Evolutionary conservation across 805 yeast species (phyloP).

Genomic region (Pichia deserticola): DNA sequence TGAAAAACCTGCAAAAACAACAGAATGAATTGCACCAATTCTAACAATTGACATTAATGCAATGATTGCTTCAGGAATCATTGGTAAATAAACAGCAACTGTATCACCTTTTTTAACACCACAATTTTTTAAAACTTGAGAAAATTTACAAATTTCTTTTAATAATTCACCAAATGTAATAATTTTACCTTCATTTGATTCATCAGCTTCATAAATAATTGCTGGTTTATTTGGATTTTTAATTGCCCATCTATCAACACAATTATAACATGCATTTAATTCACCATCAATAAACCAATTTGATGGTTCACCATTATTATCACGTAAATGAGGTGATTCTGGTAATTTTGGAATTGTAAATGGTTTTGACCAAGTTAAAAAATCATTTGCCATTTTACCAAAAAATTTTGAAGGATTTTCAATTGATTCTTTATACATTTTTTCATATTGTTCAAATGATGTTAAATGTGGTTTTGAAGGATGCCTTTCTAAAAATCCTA

Average conservation of each 20-base stretch:
- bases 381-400: slow-evolving; percentile 43
- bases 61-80: slow-evolving; percentile 74
- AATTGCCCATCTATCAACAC: slow-evolving; percentile 78
- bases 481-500: slow-evolving; percentile 33
- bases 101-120: slow-evolving; percentile 79
- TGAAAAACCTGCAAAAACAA: slow-evolving; percentile 79
- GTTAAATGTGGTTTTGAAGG: slow-evolving; percentile 40
- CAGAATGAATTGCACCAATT: slow-evolving; percentile 80
- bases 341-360: slow-evolving; percentile 44
- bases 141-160: slow-evolving; percentile 61
- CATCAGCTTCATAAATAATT: slow-evolving; percentile 76
- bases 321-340: slow-evolving; percentile 32
- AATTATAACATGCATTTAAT: slow-evolving; percentile 71
- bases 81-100: slow-evolving; percentile 80
- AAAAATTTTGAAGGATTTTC: slow-evolving; percentile 48
- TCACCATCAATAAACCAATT: slow-evolving; percentile 80
- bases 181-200: slow-evolving; percentile 52
- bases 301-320: slow-evolving; percentile 42
- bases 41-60: slow-evolving; percentile 72
- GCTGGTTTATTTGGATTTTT: slow-evolving; percentile 66
- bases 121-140: slow-evolving; percentile 57
- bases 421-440: slow-evolving; percentile 47
- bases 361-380: slow-evolving; percentile 45
- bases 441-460: slow-evolving; percentile 42
- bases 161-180: slow-evolving; percentile 67